phyloP scores from a whole-genome alignment of 257 asterid species.

The Solanum bulbocastanum region DNA sequence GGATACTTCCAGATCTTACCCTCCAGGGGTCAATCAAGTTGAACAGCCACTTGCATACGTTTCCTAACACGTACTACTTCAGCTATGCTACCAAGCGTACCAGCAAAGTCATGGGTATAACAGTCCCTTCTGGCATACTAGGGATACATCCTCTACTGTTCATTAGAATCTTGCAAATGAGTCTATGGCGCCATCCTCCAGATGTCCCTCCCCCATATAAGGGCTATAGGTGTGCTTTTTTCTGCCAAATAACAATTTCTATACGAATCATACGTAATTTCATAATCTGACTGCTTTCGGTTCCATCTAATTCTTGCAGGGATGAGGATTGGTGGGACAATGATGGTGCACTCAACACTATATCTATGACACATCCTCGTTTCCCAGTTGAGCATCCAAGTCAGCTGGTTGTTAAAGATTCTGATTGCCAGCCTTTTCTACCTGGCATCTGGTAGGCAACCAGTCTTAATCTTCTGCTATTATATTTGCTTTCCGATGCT shows the following conservation, averaged over 20 bases:
- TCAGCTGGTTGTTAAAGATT: constrained; percentile 51
- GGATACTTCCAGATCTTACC: constrained; percentile 95
- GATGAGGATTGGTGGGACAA: constrained; percentile 99
- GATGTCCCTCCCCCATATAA: constrained; percentile 73
- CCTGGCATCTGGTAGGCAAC: constrained; percentile 87
- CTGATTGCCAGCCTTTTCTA: constrained; percentile 76
- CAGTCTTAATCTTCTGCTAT: not conserved
- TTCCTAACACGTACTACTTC: constrained; percentile 83
- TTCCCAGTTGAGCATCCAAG: constrained; percentile 79
- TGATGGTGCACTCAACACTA: constrained; percentile 95
- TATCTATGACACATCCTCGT: constrained; percentile 98
- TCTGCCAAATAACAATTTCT: not conserved
- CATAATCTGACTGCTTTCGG: not conserved
- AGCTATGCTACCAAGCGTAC: constrained; percentile 93
- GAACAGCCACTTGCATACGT: constrained; percentile 52
- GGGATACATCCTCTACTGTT: constrained; percentile 82
- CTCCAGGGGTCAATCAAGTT: constrained; percentile 70
- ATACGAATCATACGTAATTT: not conserved
- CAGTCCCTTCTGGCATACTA: constrained; percentile 70
- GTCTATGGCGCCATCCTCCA: constrained; percentile 73
- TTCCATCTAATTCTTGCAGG: constrained; percentile 21
- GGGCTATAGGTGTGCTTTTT: constrained; percentile 32
- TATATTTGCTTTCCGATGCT: not conserved
- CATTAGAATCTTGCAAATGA: constrained; percentile 83
- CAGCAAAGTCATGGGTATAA: constrained; percentile 47